Percentiles rank a stretch among this genome's conserved stretches.
Conservation (phyloP, 345 rosid genomes). For the Eucalyptus virginea region DNA sequence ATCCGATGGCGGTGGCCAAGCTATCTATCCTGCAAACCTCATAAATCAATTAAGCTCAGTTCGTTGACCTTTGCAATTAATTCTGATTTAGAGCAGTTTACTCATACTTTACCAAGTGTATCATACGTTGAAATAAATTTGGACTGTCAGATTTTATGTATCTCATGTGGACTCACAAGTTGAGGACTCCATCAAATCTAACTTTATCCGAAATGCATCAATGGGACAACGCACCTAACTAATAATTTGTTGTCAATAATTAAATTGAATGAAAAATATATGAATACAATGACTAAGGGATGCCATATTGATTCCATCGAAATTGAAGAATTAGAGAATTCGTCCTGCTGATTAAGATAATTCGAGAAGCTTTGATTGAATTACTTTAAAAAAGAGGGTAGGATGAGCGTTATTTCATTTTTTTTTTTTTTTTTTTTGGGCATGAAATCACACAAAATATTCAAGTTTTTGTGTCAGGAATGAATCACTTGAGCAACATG, state of each 20-base stretch:
- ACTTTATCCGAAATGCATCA: neutral
- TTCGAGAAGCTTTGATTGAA: neutral
- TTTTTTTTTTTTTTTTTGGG: neutral
- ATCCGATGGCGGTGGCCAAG: neutral
- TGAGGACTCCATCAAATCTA: neutral
- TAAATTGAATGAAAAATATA: neutral
- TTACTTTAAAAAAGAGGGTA: neutral
- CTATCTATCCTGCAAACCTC: neutral
- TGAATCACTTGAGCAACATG: neutral
- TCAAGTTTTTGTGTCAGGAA: neutral
- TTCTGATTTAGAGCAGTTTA: neutral
- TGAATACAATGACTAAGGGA: neutral
- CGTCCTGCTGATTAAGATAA: neutral
- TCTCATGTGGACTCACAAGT: neutral
- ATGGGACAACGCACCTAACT: too few species aligned
- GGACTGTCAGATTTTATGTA: neutral
- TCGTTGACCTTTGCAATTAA: neutral
- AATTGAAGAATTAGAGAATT: neutral
- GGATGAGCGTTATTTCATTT: neutral
- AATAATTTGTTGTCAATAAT: neutral
- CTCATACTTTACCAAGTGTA: neutral
- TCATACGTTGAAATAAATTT: neutral
- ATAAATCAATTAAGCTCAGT: neutral
- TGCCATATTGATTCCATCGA: too few species aligned
- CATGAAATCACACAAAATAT: neutral